These are phyloP conservation scores for Pseudogymnoascus sp. DNA, from an alignment of 2,329 filamentous ascomycete species.

Conservation along the genomic window DNA sequence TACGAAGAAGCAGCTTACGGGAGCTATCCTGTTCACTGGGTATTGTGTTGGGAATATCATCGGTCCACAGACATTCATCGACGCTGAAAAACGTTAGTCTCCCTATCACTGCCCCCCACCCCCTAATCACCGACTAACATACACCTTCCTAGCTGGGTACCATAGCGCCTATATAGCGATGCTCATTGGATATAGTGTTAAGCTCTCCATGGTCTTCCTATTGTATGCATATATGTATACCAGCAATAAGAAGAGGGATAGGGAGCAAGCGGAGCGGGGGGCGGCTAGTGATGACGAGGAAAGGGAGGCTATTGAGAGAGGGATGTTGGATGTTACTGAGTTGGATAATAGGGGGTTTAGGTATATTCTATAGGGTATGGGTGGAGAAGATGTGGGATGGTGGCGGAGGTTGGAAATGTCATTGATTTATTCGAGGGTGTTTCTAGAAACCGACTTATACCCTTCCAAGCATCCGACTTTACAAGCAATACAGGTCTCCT, in stretches of 20 bases:
- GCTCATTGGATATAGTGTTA: slow-evolving; percentile 47
- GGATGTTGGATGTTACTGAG: slow-evolving; percentile 49
- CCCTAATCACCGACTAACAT: slow-evolving; percentile 14
- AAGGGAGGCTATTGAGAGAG: slow-evolving; percentile 43
- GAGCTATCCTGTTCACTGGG: slow-evolving; percentile 42
- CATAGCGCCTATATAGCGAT: slow-evolving; percentile 34
- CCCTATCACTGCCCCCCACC: background rate
- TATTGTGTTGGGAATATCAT: slow-evolving; percentile 49
- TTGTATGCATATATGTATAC: slow-evolving; percentile 49
- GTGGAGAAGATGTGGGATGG: background rate
- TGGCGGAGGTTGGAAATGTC: background rate
- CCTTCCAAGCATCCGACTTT: background rate
- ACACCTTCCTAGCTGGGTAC: slow-evolving; percentile 25
- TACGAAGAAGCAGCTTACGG: slow-evolving; percentile 47
- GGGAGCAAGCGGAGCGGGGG: slow-evolving; percentile 29
- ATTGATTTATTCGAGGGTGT: background rate
- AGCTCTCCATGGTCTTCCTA: slow-evolving; percentile 40
- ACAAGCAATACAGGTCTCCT: no score
- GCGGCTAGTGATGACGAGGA: slow-evolving; percentile 35
- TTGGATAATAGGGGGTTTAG: slow-evolving; percentile 47
- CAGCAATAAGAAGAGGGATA: slow-evolving; percentile 46
- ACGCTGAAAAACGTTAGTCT: slow-evolving; percentile 22
- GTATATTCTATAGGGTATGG: slow-evolving; percentile 36
- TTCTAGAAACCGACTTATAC: background rate
- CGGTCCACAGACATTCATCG: slow-evolving; percentile 31